Percentiles rank a stretch among this genome's conserved stretches.
These are phyloP conservation scores for Spiraea crenata DNA, from an alignment of 331 rosid genomes.

Conservation along the genomic window DNA sequence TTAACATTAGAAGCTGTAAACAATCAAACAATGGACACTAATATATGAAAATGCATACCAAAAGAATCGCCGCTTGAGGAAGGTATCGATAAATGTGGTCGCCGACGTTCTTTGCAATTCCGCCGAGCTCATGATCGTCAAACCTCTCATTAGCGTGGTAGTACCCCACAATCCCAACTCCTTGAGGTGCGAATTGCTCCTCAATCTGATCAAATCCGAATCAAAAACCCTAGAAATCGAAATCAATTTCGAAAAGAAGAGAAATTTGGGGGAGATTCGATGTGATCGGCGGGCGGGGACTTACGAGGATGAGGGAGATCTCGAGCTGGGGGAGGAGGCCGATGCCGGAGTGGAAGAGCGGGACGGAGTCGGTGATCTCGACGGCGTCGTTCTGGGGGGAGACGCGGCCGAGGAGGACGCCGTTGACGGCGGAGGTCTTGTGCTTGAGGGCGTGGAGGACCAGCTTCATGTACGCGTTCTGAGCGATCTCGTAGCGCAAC, in stretches of 20 bases:
- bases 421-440: conserved; percentile 87
- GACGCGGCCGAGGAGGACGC: conserved; percentile 76
- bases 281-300: not conserved
- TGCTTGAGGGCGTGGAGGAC: conserved; percentile 84
- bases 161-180: conserved; percentile 75
- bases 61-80: conserved; percentile 81
- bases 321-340: conserved; percentile 96
- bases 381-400: conserved; percentile 64
- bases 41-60: conserved; percentile 43
- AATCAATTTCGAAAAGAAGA: not conserved
- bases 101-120: conserved; percentile 81
- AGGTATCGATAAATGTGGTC: conserved; percentile 83
- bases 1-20: not conserved
- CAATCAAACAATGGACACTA: not conserved
- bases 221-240: not conserved
- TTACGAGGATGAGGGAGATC: conserved; percentile 87
- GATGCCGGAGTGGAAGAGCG: conserved; percentile 87
- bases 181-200: conserved; percentile 70
- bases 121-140: conserved; percentile 74
- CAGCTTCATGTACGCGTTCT: conserved; percentile 80
- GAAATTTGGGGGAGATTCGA: not conserved
- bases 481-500: conserved; percentile 70
- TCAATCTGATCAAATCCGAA: conserved; percentile 60
- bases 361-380: conserved; percentile 81
- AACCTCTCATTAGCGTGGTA: conserved; percentile 94